A percentile compares a stretch with the other conserved stretches of the same genome.
phyloP scores from a whole-genome alignment of 768 basidiomycete genomes.

The Boletus subparvulus region DNA sequence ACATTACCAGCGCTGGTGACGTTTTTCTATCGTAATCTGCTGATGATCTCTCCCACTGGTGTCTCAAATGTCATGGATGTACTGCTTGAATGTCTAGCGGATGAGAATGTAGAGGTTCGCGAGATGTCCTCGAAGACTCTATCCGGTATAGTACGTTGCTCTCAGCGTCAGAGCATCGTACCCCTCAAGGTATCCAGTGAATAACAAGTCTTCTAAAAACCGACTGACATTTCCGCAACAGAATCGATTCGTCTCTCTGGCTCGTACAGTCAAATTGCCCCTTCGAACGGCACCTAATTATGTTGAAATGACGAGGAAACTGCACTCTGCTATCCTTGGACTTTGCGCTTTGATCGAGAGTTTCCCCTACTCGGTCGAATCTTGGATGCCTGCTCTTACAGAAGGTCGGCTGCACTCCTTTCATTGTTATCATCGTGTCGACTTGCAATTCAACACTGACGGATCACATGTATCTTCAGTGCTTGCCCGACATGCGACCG shows the following conservation, averaged over 20 bases:
- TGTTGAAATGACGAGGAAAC: conserved; percentile 63
- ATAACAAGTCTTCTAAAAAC: background rate
- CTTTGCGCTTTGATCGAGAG: conserved; percentile 91
- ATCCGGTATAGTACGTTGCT: conserved; percentile 84
- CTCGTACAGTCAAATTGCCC: conserved; percentile 63
- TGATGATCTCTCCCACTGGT: conserved; percentile 67
- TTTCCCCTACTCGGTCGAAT: conserved; percentile 93
- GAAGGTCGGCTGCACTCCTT: conserved; percentile 49
- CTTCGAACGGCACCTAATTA: conserved; percentile 68
- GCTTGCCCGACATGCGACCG: conserved; percentile 73
- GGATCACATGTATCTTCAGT: conserved; percentile 41
- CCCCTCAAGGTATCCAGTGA: conserved; percentile 65
- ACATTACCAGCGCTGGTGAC: conserved; percentile 85
- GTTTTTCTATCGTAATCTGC: conserved; percentile 88
- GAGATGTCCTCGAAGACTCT: conserved; percentile 87
- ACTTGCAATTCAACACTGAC: background rate
- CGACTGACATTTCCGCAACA: conserved; percentile 30
- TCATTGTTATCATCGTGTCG: background rate
- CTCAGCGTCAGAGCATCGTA: conserved; percentile 83
- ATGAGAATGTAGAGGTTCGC: conserved; percentile 91
- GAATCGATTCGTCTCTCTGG: conserved; percentile 77
- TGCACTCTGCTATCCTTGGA: conserved; percentile 93
- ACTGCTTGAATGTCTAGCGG: conserved; percentile 76
- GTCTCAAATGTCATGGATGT: conserved; percentile 78
- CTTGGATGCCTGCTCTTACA: conserved; percentile 84